phyloP scores from a whole-genome alignment of 768 basidiomycete genomes.

The Gautieria morchelliformis region DNA sequence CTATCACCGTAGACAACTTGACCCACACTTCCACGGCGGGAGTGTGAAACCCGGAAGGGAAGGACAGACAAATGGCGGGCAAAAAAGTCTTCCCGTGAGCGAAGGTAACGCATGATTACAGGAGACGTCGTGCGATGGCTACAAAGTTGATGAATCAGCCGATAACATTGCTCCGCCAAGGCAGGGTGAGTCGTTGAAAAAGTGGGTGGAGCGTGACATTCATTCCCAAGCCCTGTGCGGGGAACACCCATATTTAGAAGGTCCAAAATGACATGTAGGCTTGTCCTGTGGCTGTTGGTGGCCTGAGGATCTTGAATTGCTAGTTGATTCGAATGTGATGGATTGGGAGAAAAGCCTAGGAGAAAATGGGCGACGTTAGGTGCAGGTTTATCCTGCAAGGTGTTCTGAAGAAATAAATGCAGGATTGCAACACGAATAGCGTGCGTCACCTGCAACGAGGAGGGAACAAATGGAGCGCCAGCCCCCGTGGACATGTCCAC shows the following conservation, averaged over 20 bases:
- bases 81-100: conserved; percentile 84
- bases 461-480: conserved; percentile 49
- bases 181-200: conserved; percentile 52
- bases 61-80: conserved; percentile 72
- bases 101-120: conserved; percentile 74
- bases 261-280: conserved; percentile 73
- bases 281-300: conserved; percentile 56
- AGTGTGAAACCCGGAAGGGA: conserved; percentile 52
- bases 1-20: conserved; percentile 67
- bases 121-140: conserved; percentile 78
- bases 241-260: conserved; percentile 68
- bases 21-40: conserved; percentile 38
- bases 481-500: conserved; percentile 64
- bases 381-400: conserved; percentile 46
- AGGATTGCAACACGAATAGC: conserved; percentile 69
- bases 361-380: conserved; percentile 87
- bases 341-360: conserved; percentile 56
- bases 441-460: conserved; percentile 35
- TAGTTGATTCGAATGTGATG: conserved; percentile 33
- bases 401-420: conserved; percentile 73
- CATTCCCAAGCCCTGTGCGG: conserved; percentile 23
- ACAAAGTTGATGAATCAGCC: conserved; percentile 77
- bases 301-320: conserved; percentile 75
- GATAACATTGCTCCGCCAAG: conserved; percentile 80
- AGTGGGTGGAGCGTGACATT: conserved; percentile 35